Evolutionary conservation across 2,329 filamentous ascomycete genomes (phyloP), one percentile per base, ranked within the genome.

Genomic region (Epichloe gansuensis): DNA sequence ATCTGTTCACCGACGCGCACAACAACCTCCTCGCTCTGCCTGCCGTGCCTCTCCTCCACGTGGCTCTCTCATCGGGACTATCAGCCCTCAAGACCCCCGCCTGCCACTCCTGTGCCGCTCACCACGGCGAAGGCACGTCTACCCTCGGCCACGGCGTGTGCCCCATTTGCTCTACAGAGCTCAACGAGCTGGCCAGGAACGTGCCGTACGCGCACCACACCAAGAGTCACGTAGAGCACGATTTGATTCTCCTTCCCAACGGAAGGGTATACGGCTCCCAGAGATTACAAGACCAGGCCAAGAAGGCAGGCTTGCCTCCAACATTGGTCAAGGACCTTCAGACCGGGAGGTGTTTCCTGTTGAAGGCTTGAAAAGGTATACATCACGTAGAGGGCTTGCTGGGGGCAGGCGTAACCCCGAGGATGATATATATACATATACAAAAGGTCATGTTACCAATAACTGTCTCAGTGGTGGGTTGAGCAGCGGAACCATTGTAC

Each of bases 131-230:
- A 28, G 54, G 55, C 25, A 56, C 60, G 17, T 63, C 67, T 2
- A 75, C 73, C 31, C 78, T 85, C 1, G 82, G 82, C 2, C 85
- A 86, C 7, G 85, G 82, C 48, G 82, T 97, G 43, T 98, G 93
- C 62, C 93, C 93, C 3, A 97, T 98, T 63, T 98, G 93, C 73
- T 93, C 86, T 47, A 93, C 86, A 0, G 93, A 98, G 69, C 80
- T 98, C 52, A 97, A 97, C 67, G 87, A 91, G 62, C 78, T 98
- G 37, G 91, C 93, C 2, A 77, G 85, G 50, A 84, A 85, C 60
- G 87, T 98, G 45, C 93, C 93, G 0, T 97, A 97, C 62, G 93
- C 93, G 3, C 87, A 95, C 63, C 93, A 98, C 67, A 91, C 86
- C 34, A 94, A 94, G 75, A 95, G 89, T 65, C 87, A 89, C 56